Conservation (phyloP, 140 eudicot species). For the Ambrosia hybrid region DNA sequence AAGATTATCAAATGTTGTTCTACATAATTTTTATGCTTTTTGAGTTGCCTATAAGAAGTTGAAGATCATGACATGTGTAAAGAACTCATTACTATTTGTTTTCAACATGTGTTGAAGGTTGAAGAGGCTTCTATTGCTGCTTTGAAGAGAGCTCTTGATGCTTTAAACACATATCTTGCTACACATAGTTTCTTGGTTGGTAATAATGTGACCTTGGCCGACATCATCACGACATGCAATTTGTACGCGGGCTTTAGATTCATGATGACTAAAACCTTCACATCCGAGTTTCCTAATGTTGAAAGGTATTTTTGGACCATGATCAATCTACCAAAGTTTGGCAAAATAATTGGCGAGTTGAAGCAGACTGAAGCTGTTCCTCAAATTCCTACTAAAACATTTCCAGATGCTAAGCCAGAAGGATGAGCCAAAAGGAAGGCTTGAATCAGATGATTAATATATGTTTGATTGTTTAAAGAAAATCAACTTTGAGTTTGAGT, state of each 20-base stretch:
- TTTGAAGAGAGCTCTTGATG: constrained; percentile 66
- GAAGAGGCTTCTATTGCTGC: constrained; percentile 61
- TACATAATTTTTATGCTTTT: not conserved
- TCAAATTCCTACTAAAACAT: constrained; percentile 43
- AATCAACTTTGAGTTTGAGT: too few species aligned
- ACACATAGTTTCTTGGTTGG: constrained; percentile 75
- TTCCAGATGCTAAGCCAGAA: constrained; percentile 46
- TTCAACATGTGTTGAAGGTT: constrained; percentile 35
- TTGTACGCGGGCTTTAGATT: constrained; percentile 44
- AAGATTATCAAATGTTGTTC: not conserved
- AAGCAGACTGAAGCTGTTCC: constrained; percentile 52
- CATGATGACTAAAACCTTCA: constrained; percentile 33
- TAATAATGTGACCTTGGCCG: constrained; percentile 70
- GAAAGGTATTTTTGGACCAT: constrained; percentile 93
- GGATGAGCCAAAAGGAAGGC: constrained; percentile 34
- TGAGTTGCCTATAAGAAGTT: not conserved
- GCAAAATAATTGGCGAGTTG: constrained; percentile 58
- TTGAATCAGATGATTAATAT: too few species aligned
- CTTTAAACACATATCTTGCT: constrained; percentile 66
- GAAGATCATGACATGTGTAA: constrained; percentile 1
- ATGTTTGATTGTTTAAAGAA: too few species aligned
- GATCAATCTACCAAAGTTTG: constrained; percentile 62
- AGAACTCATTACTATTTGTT: constrained; percentile 8
- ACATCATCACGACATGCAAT: constrained; percentile 66
- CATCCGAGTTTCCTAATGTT: constrained; percentile 58